Evolutionary conservation across 2,329 filamentous ascomycete genomes (phyloP).

Genomic region (Ilyonectria robusta): DNA sequence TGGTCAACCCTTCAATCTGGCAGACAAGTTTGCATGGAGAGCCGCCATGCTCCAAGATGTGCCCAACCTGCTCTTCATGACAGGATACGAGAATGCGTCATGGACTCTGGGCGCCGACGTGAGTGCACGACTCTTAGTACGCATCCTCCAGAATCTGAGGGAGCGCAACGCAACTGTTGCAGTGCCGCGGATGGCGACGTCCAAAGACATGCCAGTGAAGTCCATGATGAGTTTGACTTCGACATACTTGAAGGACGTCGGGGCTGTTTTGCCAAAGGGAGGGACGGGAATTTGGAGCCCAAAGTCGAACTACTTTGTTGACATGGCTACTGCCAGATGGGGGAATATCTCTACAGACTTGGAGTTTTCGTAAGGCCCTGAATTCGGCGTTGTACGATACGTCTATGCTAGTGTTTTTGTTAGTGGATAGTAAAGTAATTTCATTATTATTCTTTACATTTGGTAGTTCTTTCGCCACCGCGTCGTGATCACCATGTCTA

Average conservation of each 20-base stretch:
- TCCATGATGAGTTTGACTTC: slow-evolving; percentile 61
- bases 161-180: slow-evolving; percentile 58
- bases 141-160: slow-evolving; percentile 66
- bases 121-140: slow-evolving; percentile 62
- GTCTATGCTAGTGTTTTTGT: no score
- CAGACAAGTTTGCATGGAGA: slow-evolving; percentile 69
- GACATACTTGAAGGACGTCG: slow-evolving; percentile 64
- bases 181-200: slow-evolving; percentile 57
- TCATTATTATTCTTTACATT: no score
- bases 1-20: slow-evolving; percentile 58
- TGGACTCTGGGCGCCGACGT: slow-evolving; percentile 76
- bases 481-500: no score
- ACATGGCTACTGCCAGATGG: slow-evolving; percentile 49
- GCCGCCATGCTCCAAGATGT: slow-evolving; percentile 73
- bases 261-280: slow-evolving; percentile 60
- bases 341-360: slow-evolving; percentile 47
- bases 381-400: no score
- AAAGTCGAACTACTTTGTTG: slow-evolving; percentile 48
- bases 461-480: no score
- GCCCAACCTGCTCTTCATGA: slow-evolving; percentile 71
- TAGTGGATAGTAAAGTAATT: no score
- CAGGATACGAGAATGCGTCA: slow-evolving; percentile 72
- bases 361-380: slow-evolving; percentile 26
- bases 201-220: slow-evolving; percentile 54
- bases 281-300: slow-evolving; percentile 55